Evolutionary conservation across 1,284 basidiomycete genomes (phyloP).

Genomic region (Rhizoctonia solani): DNA sequence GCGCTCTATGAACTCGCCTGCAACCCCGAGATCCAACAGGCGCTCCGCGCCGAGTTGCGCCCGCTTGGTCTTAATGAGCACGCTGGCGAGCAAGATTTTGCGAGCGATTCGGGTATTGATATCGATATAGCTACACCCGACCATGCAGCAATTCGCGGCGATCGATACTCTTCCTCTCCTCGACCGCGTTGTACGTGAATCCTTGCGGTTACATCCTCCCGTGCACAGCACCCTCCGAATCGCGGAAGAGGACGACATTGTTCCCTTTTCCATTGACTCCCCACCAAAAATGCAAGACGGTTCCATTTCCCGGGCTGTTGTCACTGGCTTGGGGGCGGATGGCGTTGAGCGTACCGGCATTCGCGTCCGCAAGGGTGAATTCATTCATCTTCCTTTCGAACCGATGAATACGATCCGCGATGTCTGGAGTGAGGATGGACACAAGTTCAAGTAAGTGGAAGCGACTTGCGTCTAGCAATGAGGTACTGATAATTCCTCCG

Average conservation of each 20-base stretch:
- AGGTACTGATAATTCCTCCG: too few relatives aligned
- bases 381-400: constrained; percentile 64
- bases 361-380: constrained; percentile 58
- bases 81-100: constrained; percentile 39
- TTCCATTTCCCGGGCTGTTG: constrained; percentile 26
- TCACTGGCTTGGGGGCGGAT: not conserved
- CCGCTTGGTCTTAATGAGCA: constrained; percentile 41
- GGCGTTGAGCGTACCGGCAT: constrained; percentile 40
- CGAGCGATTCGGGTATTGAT: constrained; percentile 39
- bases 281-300: constrained; percentile 14
- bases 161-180: constrained; percentile 57
- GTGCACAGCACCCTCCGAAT: constrained; percentile 69
- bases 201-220: constrained; percentile 65
- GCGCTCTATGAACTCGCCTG: constrained; percentile 66
- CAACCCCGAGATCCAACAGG: constrained; percentile 56
- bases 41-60: constrained; percentile 60
- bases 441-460: constrained; percentile 58
- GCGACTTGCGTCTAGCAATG: constrained; percentile 32
- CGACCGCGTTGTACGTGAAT: constrained; percentile 69
- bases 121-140: constrained; percentile 37
- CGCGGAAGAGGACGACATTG: constrained; percentile 57
- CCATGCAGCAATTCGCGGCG: constrained; percentile 41
- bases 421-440: constrained; percentile 73
- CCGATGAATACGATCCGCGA: constrained; percentile 62
- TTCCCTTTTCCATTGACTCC: constrained; percentile 54